phyloP scores from a whole-genome alignment of 225 moss, liverwort and hornwort genomes.

The Polytrichum formosum region DNA sequence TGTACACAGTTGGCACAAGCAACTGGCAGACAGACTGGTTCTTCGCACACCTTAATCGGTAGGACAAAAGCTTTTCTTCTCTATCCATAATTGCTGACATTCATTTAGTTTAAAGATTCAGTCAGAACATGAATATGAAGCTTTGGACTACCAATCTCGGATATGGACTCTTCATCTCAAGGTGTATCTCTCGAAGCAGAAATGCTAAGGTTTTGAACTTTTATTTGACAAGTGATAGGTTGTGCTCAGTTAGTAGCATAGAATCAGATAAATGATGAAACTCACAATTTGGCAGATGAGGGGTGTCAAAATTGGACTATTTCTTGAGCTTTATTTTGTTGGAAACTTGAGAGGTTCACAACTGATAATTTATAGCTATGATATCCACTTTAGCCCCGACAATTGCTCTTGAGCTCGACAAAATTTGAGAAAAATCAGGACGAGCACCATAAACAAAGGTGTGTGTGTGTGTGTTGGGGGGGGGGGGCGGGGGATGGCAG shows the following conservation, averaged over 20 bases:
- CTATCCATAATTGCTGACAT: neutral
- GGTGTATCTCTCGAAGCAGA: neutral
- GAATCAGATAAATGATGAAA: too few relatives aligned
- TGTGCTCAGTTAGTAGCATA: neutral
- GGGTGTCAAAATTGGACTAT: neutral
- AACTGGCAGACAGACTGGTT: conserved; percentile 65
- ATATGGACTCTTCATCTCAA: neutral
- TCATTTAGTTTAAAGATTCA: neutral
- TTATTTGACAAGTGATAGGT: neutral
- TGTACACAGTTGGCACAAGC: conserved; percentile 52
- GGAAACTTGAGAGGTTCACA: neutral
- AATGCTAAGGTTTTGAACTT: neutral
- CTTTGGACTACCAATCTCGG: neutral
- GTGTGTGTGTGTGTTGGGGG: neutral
- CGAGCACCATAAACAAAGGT: too few relatives aligned
- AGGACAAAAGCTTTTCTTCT: neutral
- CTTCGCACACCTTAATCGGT: conserved; percentile 57
- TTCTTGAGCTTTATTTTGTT: neutral
- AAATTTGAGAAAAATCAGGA: too few relatives aligned
- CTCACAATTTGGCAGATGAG: too few relatives aligned
- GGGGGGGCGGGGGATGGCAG: conserved; percentile 35
- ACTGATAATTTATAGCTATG: neutral
- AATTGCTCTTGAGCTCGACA: neutral
- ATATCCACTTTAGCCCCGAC: neutral
- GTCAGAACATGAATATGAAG: neutral